Conservation (phyloP, 495 filamentous ascomycete species). For the Saxophila tyrrhenica region DNA sequence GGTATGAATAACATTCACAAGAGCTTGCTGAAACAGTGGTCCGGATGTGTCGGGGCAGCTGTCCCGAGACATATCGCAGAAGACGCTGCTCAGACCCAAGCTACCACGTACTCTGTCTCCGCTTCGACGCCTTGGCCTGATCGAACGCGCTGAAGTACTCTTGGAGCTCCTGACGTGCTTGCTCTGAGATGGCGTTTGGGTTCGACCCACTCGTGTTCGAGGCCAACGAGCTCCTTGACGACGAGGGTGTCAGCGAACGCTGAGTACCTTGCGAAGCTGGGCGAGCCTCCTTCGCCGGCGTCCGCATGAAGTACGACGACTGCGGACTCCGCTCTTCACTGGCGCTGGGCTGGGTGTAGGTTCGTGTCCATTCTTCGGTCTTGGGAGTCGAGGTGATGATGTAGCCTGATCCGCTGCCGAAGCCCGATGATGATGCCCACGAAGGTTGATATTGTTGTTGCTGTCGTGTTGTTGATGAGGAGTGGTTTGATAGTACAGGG, state of each 20-base stretch:
- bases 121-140: constrained; percentile 55
- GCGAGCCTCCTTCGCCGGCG: background rate
- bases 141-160: constrained; percentile 85
- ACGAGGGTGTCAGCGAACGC: constrained; percentile 57
- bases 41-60: no score
- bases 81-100: no score
- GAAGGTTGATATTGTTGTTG: constrained; percentile 9
- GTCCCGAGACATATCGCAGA: no score
- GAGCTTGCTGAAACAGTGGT: no score
- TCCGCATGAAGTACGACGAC: constrained; percentile 20
- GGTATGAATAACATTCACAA: no score
- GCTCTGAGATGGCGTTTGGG: constrained; percentile 43
- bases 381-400: constrained; percentile 45
- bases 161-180: constrained; percentile 67
- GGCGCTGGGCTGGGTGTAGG: constrained; percentile 9
- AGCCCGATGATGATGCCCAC: background rate
- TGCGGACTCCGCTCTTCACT: background rate
- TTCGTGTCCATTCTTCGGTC: constrained; percentile 8
- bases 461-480: constrained; percentile 1
- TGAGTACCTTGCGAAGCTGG: background rate
- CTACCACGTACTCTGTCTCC: constrained; percentile 37
- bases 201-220: constrained; percentile 51
- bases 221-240: constrained; percentile 73
- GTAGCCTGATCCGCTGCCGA: constrained; percentile 30
- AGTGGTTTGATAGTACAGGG: background rate